Evolutionary conservation across 176 grass and related monocot species (phyloP), one percentile per base, ranked within the genome.

Genomic region (Dactylis glomerata): DNA sequence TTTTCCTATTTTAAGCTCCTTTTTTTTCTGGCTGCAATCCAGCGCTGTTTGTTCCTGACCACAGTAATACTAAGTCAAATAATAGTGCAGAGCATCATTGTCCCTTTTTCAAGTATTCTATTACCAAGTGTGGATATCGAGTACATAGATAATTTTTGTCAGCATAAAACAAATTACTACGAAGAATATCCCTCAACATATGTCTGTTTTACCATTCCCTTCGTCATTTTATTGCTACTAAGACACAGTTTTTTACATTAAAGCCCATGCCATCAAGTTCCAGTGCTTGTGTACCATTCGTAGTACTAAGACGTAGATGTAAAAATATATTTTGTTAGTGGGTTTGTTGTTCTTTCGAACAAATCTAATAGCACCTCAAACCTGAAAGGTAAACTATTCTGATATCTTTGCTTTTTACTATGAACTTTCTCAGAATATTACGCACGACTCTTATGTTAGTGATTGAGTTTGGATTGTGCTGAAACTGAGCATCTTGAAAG

Each of bases 261-360:
- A 78, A 74, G 42, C 67, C 22, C 51, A 61, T 30, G 16, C 8
- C 23, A 65, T 16, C 71, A 62, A 61, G 66, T 47, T 86, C 28
- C 40, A 72, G 31, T 78, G 22, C 15, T 78, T 78, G 51, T 69
- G 19, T 40, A 50, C 32, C 27, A 73, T 73, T 4, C 3, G 31
- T 34, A 37, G 42, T 64, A 71, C 80, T 77, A 22, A 58, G 45
- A 88, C 42, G 24, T 2, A 65, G 27, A 78, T 86, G 42, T 83
- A 40, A 22, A 41, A 11, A 82, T 44, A 55, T 79, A 14, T 45
- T 54, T 68, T 5, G 44, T 55, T 41, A 45, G 33, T 73, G 34
- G 37, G 71, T 55, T 82, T 44, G 20, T 90, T 46, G 73, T 22
- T 90, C 34, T 78, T 36, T 44, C 75, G 75, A 66, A 68, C 77